Conservation (phyloP, 768 basidiomycete genomes). For the Lentinula sp. region DNA sequence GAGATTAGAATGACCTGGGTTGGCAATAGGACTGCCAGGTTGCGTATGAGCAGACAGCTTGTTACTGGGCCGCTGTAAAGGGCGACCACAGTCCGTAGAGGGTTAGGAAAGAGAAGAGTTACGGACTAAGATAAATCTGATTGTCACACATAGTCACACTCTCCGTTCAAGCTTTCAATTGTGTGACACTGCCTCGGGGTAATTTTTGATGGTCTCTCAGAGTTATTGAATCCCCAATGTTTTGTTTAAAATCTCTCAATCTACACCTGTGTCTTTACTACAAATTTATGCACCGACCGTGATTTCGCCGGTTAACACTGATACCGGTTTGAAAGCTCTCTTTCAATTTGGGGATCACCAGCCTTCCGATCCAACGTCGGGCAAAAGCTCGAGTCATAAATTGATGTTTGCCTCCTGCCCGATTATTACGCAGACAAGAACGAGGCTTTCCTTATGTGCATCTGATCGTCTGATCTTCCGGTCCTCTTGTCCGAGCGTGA, state of each 20-base stretch:
- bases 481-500: background rate
- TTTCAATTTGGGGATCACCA: background rate
- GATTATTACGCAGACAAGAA: background rate
- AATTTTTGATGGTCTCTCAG: background rate
- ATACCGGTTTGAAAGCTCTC: background rate
- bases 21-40: slow-evolving; percentile 23
- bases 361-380: background rate
- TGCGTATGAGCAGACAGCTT: slow-evolving; percentile 34
- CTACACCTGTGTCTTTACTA: background rate
- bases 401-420: background rate
- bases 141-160: background rate
- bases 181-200: background rate
- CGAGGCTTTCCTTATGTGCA: background rate
- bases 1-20: slow-evolving; percentile 27
- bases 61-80: slow-evolving; percentile 21
- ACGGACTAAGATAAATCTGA: background rate
- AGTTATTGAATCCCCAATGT: background rate
- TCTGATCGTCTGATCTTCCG: background rate
- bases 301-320: background rate
- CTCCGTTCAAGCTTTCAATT: background rate
- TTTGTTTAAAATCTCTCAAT: background rate
- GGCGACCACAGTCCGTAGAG: slow-evolving; percentile 15
- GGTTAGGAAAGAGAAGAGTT: slow-evolving; percentile 10
- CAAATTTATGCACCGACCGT: background rate
- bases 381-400: background rate